A percentile compares a stretch with the other conserved stretches of the same genome.
Conservation (phyloP, 2,329 filamentous ascomycete genomes). For the Capronia epimyces region DNA sequence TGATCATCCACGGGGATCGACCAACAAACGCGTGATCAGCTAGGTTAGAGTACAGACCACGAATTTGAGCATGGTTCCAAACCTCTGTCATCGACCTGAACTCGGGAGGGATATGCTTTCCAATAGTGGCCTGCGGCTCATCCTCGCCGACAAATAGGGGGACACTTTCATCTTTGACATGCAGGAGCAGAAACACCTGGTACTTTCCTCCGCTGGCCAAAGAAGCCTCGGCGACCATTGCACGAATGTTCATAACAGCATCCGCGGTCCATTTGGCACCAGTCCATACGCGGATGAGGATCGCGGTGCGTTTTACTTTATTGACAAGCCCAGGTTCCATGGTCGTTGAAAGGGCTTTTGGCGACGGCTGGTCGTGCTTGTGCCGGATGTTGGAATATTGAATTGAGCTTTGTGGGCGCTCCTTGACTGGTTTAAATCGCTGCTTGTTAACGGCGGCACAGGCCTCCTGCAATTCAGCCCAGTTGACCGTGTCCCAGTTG, state of each 20-base stretch:
- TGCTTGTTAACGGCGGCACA: slow-evolving; percentile 63
- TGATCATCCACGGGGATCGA: slow-evolving; percentile 58
- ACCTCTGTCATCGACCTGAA: slow-evolving; percentile 66
- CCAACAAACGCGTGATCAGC: slow-evolving; percentile 30
- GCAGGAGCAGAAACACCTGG: slow-evolving; percentile 72
- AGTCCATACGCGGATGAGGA: slow-evolving; percentile 78
- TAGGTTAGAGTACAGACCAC: slow-evolving; percentile 29
- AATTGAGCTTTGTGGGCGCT: slow-evolving; percentile 27
- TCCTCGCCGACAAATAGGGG: slow-evolving; percentile 64
- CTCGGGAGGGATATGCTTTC: slow-evolving; percentile 60
- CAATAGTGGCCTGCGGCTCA: slow-evolving; percentile 56
- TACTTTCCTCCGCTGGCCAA: slow-evolving; percentile 80
- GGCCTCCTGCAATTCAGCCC: slow-evolving; percentile 64
- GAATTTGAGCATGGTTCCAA: slow-evolving; percentile 51
- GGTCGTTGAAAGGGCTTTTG: slow-evolving; percentile 19
- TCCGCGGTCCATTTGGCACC: slow-evolving; percentile 73
- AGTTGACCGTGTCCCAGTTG: slow-evolving; percentile 61
- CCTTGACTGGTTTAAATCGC: slow-evolving; percentile 45
- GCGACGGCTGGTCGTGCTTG: slow-evolving; percentile 24
- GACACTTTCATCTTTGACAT: slow-evolving; percentile 70
- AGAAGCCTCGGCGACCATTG: slow-evolving; percentile 75
- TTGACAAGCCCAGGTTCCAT: slow-evolving; percentile 26
- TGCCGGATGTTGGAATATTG: slow-evolving; percentile 30
- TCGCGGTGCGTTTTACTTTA: slow-evolving; percentile 56
- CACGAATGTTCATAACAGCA: slow-evolving; percentile 73